Evolutionary conservation across 2,329 filamentous ascomycete genomes (phyloP).

Genomic region (Nannizzia gypsea): DNA sequence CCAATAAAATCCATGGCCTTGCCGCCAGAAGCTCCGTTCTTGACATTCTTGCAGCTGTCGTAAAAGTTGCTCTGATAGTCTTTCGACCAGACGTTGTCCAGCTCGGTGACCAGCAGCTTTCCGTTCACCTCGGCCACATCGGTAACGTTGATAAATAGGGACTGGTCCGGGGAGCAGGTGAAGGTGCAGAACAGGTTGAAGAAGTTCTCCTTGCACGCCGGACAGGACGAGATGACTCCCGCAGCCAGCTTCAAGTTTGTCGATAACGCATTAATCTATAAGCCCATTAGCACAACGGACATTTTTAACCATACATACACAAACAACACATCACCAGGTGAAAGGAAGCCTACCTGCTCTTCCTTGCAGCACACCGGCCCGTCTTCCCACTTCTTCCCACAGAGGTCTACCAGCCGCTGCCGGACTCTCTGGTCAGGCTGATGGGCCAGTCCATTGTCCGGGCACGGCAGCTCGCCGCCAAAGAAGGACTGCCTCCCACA

Average conservation of each 20-base stretch:
- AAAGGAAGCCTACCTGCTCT: constrained; percentile 53
- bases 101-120: constrained; percentile 64
- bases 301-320: no score
- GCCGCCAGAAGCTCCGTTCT: constrained; percentile 87
- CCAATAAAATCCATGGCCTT: constrained; percentile 94
- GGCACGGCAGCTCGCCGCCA: constrained; percentile 77
- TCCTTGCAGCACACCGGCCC: constrained; percentile 74
- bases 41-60: constrained; percentile 97
- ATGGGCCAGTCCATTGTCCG: constrained; percentile 74
- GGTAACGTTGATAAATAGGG: constrained; percentile 87
- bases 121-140: constrained; percentile 47
- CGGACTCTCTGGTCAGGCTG: constrained; percentile 61
- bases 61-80: constrained; percentile 82
- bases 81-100: constrained; percentile 79
- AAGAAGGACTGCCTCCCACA: constrained; percentile 89
- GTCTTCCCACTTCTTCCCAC: constrained; percentile 73
- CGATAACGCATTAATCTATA: constrained; percentile 65
- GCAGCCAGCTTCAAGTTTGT: constrained; percentile 78
- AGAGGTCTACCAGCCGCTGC: constrained; percentile 69
- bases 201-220: constrained; percentile 96
- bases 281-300: not conserved
- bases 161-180: constrained; percentile 94
- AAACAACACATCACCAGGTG: no score
- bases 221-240: constrained; percentile 81
- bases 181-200: constrained; percentile 98